Base-by-base conservation (phyloP, 1,139 yeast genomes). In the Pichia sorboxylosa region DNA sequence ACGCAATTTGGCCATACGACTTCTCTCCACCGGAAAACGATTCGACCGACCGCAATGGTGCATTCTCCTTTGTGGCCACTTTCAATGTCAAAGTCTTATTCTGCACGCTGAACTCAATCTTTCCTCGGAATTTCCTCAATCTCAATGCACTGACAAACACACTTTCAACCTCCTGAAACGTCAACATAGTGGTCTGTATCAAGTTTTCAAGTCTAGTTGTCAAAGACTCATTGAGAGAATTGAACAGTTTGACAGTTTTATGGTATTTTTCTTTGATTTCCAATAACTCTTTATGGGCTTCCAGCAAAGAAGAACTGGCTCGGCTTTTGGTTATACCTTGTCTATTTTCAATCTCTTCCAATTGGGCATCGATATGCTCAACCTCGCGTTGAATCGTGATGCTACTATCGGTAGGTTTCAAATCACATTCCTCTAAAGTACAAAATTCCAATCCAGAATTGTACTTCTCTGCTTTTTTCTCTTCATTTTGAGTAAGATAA, bases 1-100 rank as follows among this genome's bases (percentile, higher is more conserved):
- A 65, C 0, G 96, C 83, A 43, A 90, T 77, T 52, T 92, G 98
- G 0, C 95, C 75, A 52, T 81, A 90, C 1, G 96, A 84, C 52
- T 87, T 87, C 52, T 92, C 98, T 28, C 99, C 99, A 25, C 99
- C 99, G 1, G 96, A 84, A 23, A 90, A 65, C 0, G 95, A 79
- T 41, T 77, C 84, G 11, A 83, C 84, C 26, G 79, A 74, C 45
- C 95, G 64, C 29, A 69, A 63, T 26, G 65, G 65, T 27, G 65
- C 67, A 38, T 71, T 77, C 30, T 63, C 68, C 37, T 72, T 69
- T 0, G 85, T 77, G 21, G 74, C 62, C 2, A 77, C 84, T 36
- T 65, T 53, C 55, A 80, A 65, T 17, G 65, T 62, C 37, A 81
- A 57, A 13, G 61, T 59, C 35, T 65, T 63, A n/a, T 62, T 59